These are phyloP conservation scores for Biscogniauxia mediterranea DNA, from an alignment of 2,329 filamentous ascomycete genomes.

Conservation along the genomic window DNA sequence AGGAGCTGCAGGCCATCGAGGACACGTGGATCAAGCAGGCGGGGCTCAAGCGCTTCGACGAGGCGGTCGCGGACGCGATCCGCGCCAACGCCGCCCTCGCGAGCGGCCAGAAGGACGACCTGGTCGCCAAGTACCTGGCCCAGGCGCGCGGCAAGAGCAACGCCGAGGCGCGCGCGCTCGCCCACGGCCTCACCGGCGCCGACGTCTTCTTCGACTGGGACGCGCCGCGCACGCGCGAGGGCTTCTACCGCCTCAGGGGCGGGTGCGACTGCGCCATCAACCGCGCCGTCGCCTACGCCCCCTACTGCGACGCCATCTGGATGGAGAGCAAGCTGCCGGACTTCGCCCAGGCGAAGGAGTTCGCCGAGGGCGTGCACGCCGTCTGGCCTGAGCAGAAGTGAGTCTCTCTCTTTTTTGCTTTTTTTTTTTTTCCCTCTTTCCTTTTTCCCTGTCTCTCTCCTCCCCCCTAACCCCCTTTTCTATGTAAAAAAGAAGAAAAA, in stretches of 20 bases:
- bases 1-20: slow-evolving; percentile 84
- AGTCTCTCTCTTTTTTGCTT: slow-evolving; percentile 33
- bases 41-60: slow-evolving; percentile 82
- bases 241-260: slow-evolving; percentile 89
- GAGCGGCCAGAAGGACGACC: slow-evolving; percentile 36
- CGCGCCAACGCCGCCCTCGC: slow-evolving; percentile 58
- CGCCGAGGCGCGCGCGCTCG: slow-evolving; percentile 74
- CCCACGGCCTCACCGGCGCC: slow-evolving; percentile 71
- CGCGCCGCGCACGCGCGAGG: slow-evolving; percentile 85
- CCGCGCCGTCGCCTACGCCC: slow-evolving; percentile 85
- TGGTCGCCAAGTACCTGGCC: slow-evolving; percentile 62
- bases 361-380: slow-evolving; percentile 88
- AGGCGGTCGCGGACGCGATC: slow-evolving; percentile 83
- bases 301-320: slow-evolving; percentile 96
- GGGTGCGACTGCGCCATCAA: slow-evolving; percentile 90
- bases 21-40: slow-evolving; percentile 82
- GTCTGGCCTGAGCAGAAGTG: slow-evolving; percentile 96
- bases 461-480: not conserved
- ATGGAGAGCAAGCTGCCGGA: slow-evolving; percentile 99
- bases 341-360: slow-evolving; percentile 86
- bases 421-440: slow-evolving; percentile 1
- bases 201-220: slow-evolving; percentile 97
- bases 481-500: not conserved
- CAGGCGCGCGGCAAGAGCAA: slow-evolving; percentile 82
- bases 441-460: not conserved